These are phyloP conservation scores for Cordyceps militaris DNA, from an alignment of 2,329 filamentous ascomycete genomes.

Conservation along the genomic window DNA sequence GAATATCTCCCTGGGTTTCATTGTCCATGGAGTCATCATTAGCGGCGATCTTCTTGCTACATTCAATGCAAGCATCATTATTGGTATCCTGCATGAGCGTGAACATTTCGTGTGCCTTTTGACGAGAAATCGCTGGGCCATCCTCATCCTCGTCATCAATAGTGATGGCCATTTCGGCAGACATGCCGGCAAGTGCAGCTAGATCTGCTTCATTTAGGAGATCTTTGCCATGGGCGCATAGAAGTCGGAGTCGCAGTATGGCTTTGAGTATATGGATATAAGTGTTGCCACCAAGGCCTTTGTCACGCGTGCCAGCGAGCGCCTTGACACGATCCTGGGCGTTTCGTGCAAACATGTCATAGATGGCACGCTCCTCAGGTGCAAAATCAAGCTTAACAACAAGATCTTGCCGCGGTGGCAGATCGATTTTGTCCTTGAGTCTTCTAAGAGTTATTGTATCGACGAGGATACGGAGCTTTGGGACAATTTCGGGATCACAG, in stretches of 20 bases:
- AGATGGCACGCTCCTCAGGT: slow-evolving; percentile 65
- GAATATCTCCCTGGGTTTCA: slow-evolving; percentile 54
- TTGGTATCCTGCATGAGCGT: slow-evolving; percentile 77
- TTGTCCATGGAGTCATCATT: slow-evolving; percentile 46
- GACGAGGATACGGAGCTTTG: slow-evolving; percentile 80
- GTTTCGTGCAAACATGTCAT: slow-evolving; percentile 77
- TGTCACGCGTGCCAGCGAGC: slow-evolving; percentile 51
- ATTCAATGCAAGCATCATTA: slow-evolving; percentile 65
- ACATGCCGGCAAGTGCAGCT: slow-evolving; percentile 70
- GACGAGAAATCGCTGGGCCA: slow-evolving; percentile 52
- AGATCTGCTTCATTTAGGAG: slow-evolving; percentile 80
- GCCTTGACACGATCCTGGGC: slow-evolving; percentile 74
- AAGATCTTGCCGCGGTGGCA: slow-evolving; percentile 67
- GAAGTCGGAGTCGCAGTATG: slow-evolving; percentile 79
- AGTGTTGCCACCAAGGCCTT: slow-evolving; percentile 71
- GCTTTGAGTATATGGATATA: slow-evolving; percentile 91
- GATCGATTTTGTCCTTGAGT: slow-evolving; percentile 81
- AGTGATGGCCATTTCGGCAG: slow-evolving; percentile 79
- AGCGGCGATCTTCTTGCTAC: slow-evolving; percentile 55
- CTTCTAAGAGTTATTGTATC: slow-evolving; percentile 91
- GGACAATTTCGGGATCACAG: slow-evolving; percentile 75
- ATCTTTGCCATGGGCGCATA: slow-evolving; percentile 92
- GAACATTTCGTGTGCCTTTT: slow-evolving; percentile 79
- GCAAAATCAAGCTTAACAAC: slow-evolving; percentile 70
- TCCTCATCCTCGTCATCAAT: slow-evolving; percentile 71